phyloP scores from a whole-genome alignment of 2,329 filamentous ascomycete species.

The Drechslerella dactyloides region DNA sequence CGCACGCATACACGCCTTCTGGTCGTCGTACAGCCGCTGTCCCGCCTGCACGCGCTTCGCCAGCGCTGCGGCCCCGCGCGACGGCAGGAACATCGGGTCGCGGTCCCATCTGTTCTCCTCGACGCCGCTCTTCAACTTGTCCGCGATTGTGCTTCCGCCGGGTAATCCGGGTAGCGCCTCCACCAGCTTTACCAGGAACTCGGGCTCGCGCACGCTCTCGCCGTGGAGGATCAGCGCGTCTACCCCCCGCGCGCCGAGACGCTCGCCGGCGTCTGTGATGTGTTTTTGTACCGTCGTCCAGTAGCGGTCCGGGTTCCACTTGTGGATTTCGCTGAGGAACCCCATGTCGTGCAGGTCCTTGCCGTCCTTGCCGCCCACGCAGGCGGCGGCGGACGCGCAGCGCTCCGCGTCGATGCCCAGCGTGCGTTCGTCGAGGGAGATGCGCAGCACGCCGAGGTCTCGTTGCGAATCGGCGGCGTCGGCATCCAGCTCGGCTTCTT shows the following conservation, averaged over 20 bases:
- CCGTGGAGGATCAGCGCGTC: constrained; percentile 14
- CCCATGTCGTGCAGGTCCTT: constrained; percentile 13
- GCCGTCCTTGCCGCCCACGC: constrained; percentile 8
- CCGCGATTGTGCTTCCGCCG: constrained; percentile 6
- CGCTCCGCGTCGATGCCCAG: constrained; percentile 51
- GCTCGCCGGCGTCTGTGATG: constrained; percentile 3
- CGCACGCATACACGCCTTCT: constrained; percentile 1
- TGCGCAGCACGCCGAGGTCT: constrained; percentile 3
- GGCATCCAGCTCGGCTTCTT: background rate
- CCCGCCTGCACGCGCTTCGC: constrained; percentile 21
- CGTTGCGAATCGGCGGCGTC: background rate
- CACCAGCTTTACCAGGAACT: constrained; percentile 18
- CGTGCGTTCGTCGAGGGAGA: constrained; percentile 15
- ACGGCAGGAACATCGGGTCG: constrained; percentile 6
- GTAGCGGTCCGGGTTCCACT: constrained; percentile 12
- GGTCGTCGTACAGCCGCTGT: constrained; percentile 12
- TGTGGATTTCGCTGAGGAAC: background rate
- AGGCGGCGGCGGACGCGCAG: constrained; percentile 8
- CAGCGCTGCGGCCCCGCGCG: constrained; percentile 19
- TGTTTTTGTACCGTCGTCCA: constrained; percentile 7
- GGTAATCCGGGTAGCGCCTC: constrained; percentile 10
- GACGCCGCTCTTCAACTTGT: background rate
- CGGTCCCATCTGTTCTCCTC: background rate
- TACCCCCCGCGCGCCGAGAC: background rate
- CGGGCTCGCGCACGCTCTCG: constrained; percentile 8